Base-by-base conservation (phyloP, 352 stramenopile genomes). In the Sclerospora graminicola region DNA sequence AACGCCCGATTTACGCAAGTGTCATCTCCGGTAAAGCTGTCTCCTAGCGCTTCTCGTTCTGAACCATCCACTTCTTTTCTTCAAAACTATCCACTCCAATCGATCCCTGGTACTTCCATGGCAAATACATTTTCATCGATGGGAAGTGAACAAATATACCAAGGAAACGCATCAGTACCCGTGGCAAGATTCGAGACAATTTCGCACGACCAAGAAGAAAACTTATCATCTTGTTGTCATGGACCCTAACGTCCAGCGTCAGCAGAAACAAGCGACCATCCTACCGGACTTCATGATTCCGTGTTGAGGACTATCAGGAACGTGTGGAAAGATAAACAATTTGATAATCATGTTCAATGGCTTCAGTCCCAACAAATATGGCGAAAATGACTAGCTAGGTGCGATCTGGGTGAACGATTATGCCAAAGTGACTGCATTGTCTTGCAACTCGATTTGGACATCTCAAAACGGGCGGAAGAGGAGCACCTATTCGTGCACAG, bases 351-450 rank as follows among this genome's bases (percentile, higher is more conserved):
- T n/a, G n/a, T n/a, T n/a, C n/a, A n/a, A n/a, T 34, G 30, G 18
- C 11, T 63, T 60, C 8, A 51, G 31, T 31, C 26, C 37, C 13
- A 40, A 33, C 16, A 54, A 42, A 24, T 32, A 21, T 50, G 38
- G 46, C 27, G 52, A 64, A 54, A 45, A 64, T 8, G 57, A 70
- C 32, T 52, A 60, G 28, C 37, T 70, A n/a, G 57, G 58, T 16
- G 46, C 45, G 8, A 62, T 65, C 9, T 66, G 58, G 60, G 48
- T 70, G 7, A 52, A 30, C 33, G 60, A 70, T 51, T 70, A 67
- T 27, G 49, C 66, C 31, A 54, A 52, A 19, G 49, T 62, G 13
- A 70, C 66, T 42, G 42, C 53, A 41, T 54, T 32, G 35, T 70
- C 11, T 43, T 57, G 49, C 45, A 61, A 43, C 15, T 61, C n/a